Evolutionary conservation across 495 filamentous ascomycete genomes (phyloP).

Genomic region (Podospora didyma): DNA sequence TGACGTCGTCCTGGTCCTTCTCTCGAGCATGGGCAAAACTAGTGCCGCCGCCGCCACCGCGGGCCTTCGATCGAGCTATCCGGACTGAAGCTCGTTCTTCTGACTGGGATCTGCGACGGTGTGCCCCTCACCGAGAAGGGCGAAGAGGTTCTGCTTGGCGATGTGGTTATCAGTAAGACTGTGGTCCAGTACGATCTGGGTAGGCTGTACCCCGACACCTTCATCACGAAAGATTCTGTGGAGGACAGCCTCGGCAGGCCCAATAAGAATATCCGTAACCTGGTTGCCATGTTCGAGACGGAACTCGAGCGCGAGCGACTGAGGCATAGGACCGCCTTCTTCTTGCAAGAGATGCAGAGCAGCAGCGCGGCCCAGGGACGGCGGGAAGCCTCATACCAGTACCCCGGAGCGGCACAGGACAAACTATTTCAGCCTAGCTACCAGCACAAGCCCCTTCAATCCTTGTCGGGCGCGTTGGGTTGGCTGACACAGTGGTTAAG

Average conservation of each 20-base stretch:
- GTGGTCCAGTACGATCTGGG: constrained; percentile 39
- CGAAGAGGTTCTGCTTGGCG: constrained; percentile 33
- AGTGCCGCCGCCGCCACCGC: constrained; percentile 27
- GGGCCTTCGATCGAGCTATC: constrained; percentile 29
- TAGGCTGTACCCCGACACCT: constrained; percentile 26
- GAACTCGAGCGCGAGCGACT: constrained; percentile 11
- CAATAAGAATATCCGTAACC: constrained; percentile 25
- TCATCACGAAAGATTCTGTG: constrained; percentile 24
- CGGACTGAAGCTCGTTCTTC: constrained; percentile 17
- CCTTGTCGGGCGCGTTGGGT: constrained; percentile 22
- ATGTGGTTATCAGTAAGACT: constrained; percentile 40
- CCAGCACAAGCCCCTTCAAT: constrained; percentile 23
- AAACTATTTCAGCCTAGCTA: constrained; percentile 26
- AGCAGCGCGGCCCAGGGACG: background rate
- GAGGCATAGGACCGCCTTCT: constrained; percentile 5
- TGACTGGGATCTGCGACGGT: constrained; percentile 36
- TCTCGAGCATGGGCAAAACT: constrained; percentile 33
- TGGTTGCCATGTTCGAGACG: constrained; percentile 22
- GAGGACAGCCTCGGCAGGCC: constrained; percentile 29
- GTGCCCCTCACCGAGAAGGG: constrained; percentile 14
- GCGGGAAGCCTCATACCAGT: constrained; percentile 6
- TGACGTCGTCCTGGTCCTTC: constrained; percentile 33
- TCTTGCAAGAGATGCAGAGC: constrained; percentile 13
- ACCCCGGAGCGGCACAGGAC: constrained; percentile 25
- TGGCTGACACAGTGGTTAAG: constrained; percentile 29